Evolutionary conservation across 2,329 filamentous ascomycete genomes (phyloP), one percentile per base, ranked within the genome.

Genomic region (Onygenales sp.): DNA sequence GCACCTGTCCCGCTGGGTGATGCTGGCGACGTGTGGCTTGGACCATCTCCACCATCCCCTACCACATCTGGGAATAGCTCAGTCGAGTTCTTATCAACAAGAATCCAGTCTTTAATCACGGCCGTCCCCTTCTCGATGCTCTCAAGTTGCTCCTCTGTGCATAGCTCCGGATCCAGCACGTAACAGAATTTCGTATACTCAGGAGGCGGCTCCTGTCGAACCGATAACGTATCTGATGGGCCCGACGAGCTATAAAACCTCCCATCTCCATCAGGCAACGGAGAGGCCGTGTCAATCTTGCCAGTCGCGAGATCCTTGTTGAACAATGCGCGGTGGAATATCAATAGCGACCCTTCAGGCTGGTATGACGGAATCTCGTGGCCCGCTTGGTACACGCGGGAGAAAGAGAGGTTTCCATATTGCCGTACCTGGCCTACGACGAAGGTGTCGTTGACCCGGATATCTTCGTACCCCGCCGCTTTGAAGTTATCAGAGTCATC

Each of bases 261-360:
- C 11, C 48, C 48, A 34, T 50, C 39, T 2, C 14, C 10, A 17
- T 42, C 37, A 3, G 31, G 32, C 33, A 48, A 36, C 8, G 45
- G 45, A 3, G 1, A 4, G 13, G 17, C 63, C 1, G 70, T 74
- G 4, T 66, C 65, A 1, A 72, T 61, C 40, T 70, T 70, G 0
- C 81, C 81, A 2, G 79, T 82, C 1, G 77, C 75, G 44, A 84
- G 68, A 52, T 81, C 79, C 4, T 65, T 69, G 45, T 74, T 73
- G 42, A 74, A 67, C 42, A 79, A 68, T 0, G 73, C 72, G 3
- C 79, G 76, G 34, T 72, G 67, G 63, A 82, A 81, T 49, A 82
- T 75, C 54, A 75, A 66, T 49, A 76, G 79, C 2, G 74, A 72
- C 0, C 77, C 77, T 56, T 79, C 69, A 0, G 78, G 79, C 59